Evolutionary conservation across 106 monocot genomes (phyloP), one percentile per base, ranked within the genome.

Genomic region (Iris macrosiphon): DNA sequence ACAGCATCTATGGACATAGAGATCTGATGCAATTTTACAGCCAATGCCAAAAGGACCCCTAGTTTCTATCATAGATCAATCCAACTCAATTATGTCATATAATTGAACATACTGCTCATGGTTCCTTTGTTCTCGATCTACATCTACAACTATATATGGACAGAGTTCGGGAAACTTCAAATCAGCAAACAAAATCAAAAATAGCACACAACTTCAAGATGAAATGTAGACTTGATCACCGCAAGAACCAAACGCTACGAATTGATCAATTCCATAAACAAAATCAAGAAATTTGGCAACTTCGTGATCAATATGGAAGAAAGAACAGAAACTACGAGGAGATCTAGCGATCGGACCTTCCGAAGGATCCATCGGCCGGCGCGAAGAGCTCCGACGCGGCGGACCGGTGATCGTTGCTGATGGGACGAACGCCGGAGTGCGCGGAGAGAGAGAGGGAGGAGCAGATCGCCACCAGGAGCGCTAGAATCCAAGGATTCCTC

Each of bases 321-420:
- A 13, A 40, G 4, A 6, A 31, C 0, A 27, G 2, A 4, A 35
- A 34, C 25, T 4, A 9, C 31, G 6, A 19, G 42, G 21, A 51
- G 15, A 25, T n/a, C n/a, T n/a, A n/a, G n/a, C n/a, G 48, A 10
- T 54, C 47, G 37, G 52, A 80, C 79, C 75, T 75, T 31, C 42
- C 54, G 14, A 60, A 70, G 7, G 70, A 75, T 75, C 74, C 79
- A 42, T 70, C 69, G 52, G 40, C 6, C 7, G 79, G 69, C 15
- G 49, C 65, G 66, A 80, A 75, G 24, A 80, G 61, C 49, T 80
- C 75, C 18, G 31, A n/a, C 1, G 79, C 79, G 6, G 79, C 70
- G 35, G 79, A 80, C 66, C 74, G 69, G 55, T 80, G 75, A 15
- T 60, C 74, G 15, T 80, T 75, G 14, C 70, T 66, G 48, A 80